Evolutionary conservation across 495 filamentous ascomycete genomes (phyloP).

Genomic region (Hypoxylon perforatum): DNA sequence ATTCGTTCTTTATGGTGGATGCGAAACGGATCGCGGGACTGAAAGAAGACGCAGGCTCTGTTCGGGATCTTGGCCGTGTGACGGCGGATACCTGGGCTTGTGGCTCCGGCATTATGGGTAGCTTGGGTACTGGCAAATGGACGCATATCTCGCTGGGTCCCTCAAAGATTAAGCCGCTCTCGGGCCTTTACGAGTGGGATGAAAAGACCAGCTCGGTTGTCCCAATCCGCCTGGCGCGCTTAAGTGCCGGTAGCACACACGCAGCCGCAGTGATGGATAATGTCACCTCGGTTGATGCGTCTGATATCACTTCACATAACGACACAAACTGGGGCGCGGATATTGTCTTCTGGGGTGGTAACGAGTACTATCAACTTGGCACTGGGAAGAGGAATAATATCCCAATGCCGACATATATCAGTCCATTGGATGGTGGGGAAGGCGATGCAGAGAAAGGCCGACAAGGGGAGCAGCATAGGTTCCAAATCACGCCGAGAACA

Average conservation of each 20-base stretch:
- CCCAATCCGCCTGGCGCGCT: slow-evolving; percentile 78
- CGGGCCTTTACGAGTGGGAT: slow-evolving; percentile 85
- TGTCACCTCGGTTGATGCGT: slow-evolving; percentile 69
- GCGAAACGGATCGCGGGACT: slow-evolving; percentile 64
- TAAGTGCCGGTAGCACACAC: slow-evolving; percentile 83
- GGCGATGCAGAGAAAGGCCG: slow-evolving; percentile 60
- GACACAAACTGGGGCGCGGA: slow-evolving; percentile 87
- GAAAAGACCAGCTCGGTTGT: slow-evolving; percentile 71
- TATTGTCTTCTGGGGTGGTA: slow-evolving; percentile 91
- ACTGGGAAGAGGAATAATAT: slow-evolving; percentile 88
- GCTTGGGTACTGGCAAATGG: slow-evolving; percentile 88
- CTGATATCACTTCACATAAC: slow-evolving; percentile 60
- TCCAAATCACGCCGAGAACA: slow-evolving; percentile 85
- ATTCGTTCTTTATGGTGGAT: slow-evolving; percentile 88
- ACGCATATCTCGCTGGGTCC: slow-evolving; percentile 84
- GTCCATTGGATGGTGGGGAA: slow-evolving; percentile 70
- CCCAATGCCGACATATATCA: slow-evolving; percentile 77
- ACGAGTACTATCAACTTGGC: slow-evolving; percentile 92
- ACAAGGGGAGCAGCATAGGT: slow-evolving; percentile 72
- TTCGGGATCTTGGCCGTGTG: slow-evolving; percentile 56
- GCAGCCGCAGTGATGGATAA: slow-evolving; percentile 84
- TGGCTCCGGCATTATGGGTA: slow-evolving; percentile 85
- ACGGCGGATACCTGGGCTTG: slow-evolving; percentile 85
- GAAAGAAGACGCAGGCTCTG: slow-evolving; percentile 52
- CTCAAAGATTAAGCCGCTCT: slow-evolving; percentile 84